phyloP scores from a whole-genome alignment of 2,329 filamentous ascomycete species.

The Trichoderma brevicompactum region DNA sequence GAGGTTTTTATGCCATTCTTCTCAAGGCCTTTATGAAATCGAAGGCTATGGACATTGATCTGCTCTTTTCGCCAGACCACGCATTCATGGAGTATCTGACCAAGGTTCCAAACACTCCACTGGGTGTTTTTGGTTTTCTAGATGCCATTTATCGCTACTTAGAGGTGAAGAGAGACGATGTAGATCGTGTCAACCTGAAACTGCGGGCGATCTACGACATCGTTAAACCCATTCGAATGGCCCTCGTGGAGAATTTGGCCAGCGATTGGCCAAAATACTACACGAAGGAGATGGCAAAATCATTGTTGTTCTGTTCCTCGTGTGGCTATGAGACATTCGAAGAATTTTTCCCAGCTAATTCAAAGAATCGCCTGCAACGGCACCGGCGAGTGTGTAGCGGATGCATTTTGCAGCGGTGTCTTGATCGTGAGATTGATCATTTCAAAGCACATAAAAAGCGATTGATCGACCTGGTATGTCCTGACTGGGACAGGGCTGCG shows the following conservation, averaged over 20 bases:
- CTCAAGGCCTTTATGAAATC: conserved; percentile 44
- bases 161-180: conserved; percentile 29
- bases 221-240: conserved; percentile 40
- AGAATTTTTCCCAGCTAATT: conserved; percentile 38
- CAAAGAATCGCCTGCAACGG: conserved; percentile 13
- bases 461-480: conserved; percentile 35
- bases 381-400: conserved; percentile 38
- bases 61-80: conserved; percentile 40
- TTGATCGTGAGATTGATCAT: conserved; percentile 42
- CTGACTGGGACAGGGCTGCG: conserved; percentile 32
- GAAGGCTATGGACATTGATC: conserved; percentile 36
- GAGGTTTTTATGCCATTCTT: conserved; percentile 42
- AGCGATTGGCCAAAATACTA: conserved; percentile 37
- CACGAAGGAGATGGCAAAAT: conserved; percentile 34
- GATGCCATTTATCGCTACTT: conserved; percentile 42
- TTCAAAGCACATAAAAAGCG: conserved; percentile 34
- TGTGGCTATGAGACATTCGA: conserved; percentile 42
- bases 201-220: conserved; percentile 40
- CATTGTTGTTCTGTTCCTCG: conserved; percentile 40
- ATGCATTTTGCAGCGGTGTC: conserved; percentile 37
- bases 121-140: conserved; percentile 39
- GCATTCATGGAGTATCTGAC: conserved; percentile 41
- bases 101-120: conserved; percentile 39
- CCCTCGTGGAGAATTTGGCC: conserved; percentile 32
- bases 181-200: conserved; percentile 8